phyloP scores from a whole-genome alignment of 2,329 filamentous ascomycete species.

The Akanthomyces dipterigenus region DNA sequence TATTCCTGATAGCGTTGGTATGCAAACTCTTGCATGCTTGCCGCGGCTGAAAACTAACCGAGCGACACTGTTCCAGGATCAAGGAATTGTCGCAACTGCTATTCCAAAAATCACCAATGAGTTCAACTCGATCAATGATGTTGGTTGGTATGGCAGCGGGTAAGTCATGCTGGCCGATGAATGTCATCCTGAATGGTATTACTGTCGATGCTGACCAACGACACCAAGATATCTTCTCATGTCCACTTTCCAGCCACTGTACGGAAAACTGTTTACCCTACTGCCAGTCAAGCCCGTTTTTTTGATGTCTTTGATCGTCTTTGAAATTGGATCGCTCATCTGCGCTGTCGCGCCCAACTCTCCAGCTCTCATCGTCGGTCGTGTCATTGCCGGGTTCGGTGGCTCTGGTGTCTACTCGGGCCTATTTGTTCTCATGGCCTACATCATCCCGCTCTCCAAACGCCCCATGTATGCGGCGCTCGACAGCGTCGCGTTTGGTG shows the following conservation, averaged over 20 bases:
- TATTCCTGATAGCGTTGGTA: too few relatives aligned
- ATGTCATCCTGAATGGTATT: too few relatives aligned
- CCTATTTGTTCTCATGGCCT: constrained; percentile 11
- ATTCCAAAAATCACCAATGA: constrained; percentile 42
- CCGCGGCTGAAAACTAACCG: too few relatives aligned
- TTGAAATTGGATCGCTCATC: constrained; percentile 13
- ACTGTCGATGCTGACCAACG: too few relatives aligned
- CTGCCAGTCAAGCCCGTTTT: constrained; percentile 39
- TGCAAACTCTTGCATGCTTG: too few relatives aligned
- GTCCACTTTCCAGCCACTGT: constrained; percentile 27
- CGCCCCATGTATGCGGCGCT: too few relatives aligned
- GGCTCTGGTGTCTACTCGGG: constrained; percentile 13
- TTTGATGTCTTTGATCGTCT: constrained; percentile 34
- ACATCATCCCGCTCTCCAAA: too few relatives aligned
- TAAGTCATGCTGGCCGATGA: too few relatives aligned
- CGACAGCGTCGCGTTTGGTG: too few relatives aligned
- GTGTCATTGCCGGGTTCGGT: constrained; percentile 14
- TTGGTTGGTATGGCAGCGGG: constrained; percentile 46
- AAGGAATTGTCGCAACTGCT: constrained; percentile 43
- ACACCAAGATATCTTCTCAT: constrained; percentile 41
- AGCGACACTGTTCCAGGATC: too few relatives aligned
- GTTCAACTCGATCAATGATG: constrained; percentile 35
- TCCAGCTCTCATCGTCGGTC: constrained; percentile 14
- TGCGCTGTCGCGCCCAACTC: constrained; percentile 14
- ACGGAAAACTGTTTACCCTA: constrained; percentile 33